These are phyloP conservation scores for Oleoguttula mirabilis DNA, from an alignment of 495 filamentous ascomycete species.

Conservation along the genomic window DNA sequence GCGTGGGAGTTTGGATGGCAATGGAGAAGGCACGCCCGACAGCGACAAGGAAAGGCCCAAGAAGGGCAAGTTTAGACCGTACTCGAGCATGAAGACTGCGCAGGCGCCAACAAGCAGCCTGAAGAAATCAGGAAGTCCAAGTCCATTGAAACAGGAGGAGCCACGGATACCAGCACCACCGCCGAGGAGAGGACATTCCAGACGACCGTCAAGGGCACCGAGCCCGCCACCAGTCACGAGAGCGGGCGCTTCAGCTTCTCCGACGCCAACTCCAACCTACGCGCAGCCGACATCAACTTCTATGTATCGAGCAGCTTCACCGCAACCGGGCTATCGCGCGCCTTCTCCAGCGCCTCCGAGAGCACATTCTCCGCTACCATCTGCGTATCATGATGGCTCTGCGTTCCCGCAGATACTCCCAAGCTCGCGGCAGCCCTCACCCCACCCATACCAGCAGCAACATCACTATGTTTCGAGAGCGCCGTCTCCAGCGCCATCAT, in stretches of 20 bases:
- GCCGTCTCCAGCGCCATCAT: conserved; percentile 19
- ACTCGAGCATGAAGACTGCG: conserved; percentile 34
- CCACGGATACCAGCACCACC: conserved; percentile 13
- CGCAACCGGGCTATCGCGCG: conserved; percentile 34
- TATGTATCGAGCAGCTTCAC: conserved; percentile 32
- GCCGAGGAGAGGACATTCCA: conserved; percentile 9
- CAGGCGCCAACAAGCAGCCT: conserved; percentile 14
- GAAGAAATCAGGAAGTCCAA: conserved; percentile 3
- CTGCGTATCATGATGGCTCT: conserved; percentile 18
- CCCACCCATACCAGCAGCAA: conserved; percentile 21
- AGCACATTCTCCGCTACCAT: conserved; percentile 21
- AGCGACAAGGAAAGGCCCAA: conserved; percentile 11
- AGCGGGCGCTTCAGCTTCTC: conserved; percentile 9
- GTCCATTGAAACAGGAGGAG: conserved; percentile 12
- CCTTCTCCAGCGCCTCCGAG: conserved; percentile 26
- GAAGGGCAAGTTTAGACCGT: conserved; percentile 29
- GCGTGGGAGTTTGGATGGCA: conserved; percentile 18
- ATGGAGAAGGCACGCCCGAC: conserved; percentile 16
- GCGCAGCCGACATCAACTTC: conserved; percentile 25
- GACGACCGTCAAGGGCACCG: conserved; percentile 3
- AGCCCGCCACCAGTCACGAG: neutral
- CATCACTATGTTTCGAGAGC: conserved; percentile 7
- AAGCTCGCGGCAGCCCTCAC: conserved; percentile 23
- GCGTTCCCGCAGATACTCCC: conserved; percentile 14
- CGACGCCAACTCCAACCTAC: conserved; percentile 17